A percentile compares a stretch with the other conserved stretches of the same genome.
phyloP scores from a whole-genome alignment of 345 rosid genomes.

The Clausena lansium region DNA sequence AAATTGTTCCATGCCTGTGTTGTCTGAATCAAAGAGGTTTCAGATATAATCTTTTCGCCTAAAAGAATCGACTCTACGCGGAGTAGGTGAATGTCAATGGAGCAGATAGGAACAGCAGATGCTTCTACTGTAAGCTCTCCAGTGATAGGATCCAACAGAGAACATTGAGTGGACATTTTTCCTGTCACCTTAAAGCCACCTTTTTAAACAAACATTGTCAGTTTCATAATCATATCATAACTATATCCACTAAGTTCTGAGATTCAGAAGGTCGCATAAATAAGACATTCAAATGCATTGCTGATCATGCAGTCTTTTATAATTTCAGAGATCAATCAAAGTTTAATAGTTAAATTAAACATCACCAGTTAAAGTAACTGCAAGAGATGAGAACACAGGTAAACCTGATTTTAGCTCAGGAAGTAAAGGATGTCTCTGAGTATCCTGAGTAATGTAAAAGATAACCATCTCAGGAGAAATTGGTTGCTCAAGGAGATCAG shows the following conservation, averaged over 20 bases:
- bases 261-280: neutral
- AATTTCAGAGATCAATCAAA: conserved; percentile 3
- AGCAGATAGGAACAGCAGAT: conserved; percentile 68
- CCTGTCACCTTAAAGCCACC: conserved; percentile 91
- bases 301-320: neutral
- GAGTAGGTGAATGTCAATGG: conserved; percentile 75
- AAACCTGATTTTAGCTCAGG: conserved; percentile 79
- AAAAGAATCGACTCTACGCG: conserved; percentile 71
- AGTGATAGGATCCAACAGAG: conserved; percentile 67
- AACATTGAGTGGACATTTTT: conserved; percentile 67
- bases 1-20: conserved; percentile 56
- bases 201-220: conserved; percentile 29
- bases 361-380: neutral
- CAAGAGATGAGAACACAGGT: conserved; percentile 8
- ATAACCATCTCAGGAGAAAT: conserved; percentile 75
- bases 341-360: neutral
- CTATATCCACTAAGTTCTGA: conserved; percentile 2
- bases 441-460: conserved; percentile 89
- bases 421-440: conserved; percentile 84
- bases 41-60: conserved; percentile 78
- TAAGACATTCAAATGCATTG: neutral
- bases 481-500: conserved; percentile 61
- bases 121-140: conserved; percentile 82
- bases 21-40: conserved; percentile 86
- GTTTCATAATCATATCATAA: conserved; percentile 9